Evolutionary conservation across 345 rosid species (phyloP).

Genomic region (Brassica incana): DNA sequence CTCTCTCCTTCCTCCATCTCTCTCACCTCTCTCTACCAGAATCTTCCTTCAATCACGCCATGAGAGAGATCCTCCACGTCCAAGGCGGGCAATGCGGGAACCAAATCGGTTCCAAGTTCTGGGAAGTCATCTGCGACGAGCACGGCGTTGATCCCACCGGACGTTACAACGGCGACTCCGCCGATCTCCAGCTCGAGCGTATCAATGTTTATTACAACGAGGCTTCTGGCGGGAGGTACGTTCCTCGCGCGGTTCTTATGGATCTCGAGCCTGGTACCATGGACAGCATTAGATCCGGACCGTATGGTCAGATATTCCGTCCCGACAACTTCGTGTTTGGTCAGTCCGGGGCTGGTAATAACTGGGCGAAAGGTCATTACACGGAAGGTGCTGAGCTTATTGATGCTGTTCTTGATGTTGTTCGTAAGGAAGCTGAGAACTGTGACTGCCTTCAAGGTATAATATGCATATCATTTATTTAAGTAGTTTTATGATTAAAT

Average conservation of each 20-base stretch:
- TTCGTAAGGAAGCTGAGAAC: constrained; percentile 94
- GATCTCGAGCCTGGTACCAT: constrained; percentile 99
- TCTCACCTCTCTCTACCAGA: constrained; percentile 15
- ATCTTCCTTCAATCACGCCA: constrained; percentile 18
- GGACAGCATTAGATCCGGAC: constrained; percentile 97
- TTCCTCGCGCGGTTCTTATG: constrained; percentile 95
- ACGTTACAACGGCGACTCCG: constrained; percentile 60
- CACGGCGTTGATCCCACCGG: constrained; percentile 93
- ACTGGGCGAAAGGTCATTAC: constrained; percentile 91
- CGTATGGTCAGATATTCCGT: constrained; percentile 79
- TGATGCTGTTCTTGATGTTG: constrained; percentile 94
- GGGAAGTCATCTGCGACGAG: constrained; percentile 98
- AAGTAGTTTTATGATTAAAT: neutral
- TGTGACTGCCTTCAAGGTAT: constrained; percentile 95
- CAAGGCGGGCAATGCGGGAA: constrained; percentile 99
- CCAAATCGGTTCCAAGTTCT: constrained; percentile 97
- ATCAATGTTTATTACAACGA: constrained; percentile 95
- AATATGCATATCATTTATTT: no score
- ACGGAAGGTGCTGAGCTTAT: constrained; percentile 97
- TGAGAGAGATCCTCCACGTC: constrained; percentile 95
- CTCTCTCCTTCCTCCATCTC: constrained; percentile 13
- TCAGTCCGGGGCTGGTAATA: constrained; percentile 84
- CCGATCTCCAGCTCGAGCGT: constrained; percentile 80
- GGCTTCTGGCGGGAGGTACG: constrained; percentile 89
- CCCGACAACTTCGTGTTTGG: constrained; percentile 90